Evolutionary conservation across 352 stramenopile genomes (phyloP), one percentile per base, ranked within the genome.

Genomic region (Phytophthora rubi): DNA sequence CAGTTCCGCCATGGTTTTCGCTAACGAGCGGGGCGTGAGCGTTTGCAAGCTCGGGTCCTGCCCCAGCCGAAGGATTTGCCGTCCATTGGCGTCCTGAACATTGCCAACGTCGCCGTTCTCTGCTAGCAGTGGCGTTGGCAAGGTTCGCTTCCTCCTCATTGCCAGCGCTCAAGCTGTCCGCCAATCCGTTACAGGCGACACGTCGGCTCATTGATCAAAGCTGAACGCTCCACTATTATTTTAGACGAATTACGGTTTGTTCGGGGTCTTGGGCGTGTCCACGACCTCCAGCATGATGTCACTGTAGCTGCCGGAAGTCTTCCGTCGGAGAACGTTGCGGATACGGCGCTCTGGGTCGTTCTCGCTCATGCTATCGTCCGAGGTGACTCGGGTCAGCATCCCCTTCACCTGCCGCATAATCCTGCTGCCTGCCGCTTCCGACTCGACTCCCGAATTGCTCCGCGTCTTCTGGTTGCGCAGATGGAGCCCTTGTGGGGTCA

Each of bases 271-370:
- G 15, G 85, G 85, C 21, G 85, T 93, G 73, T 92, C 82, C 28
- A 90, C 77, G 15, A 88, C 76, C 35, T 93, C 85, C 28, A 92
- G 68, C 49, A 75, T 76, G 53, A 94, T 77, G 58, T 95, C 85
- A 62, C 85, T 93, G 70, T 95, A 95, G 79, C 87, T 95, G 13
- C 87, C 87, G 0, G 85, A 93, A 13, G 75, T 91, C 65, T 88
- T 90, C 52, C 85, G 71, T 56, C 77, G 80, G 23, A 92, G 49
- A 5, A 87, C 70, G 61, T 92, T 92, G 60, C 85, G 81, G 59
- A 95, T 85, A 16, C 87, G 85, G 21, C 77, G 82, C 57, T 95
- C 87, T 8, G 87, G 85, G 23, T 93, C 84, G 51, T 75, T 75
- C 23, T 93, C 81, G n/a, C 75, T 80, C 26, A 81, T 76, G 28